Conservation (phyloP, 1,284 basidiomycete genomes). For the Malassezia arunalokei region DNA sequence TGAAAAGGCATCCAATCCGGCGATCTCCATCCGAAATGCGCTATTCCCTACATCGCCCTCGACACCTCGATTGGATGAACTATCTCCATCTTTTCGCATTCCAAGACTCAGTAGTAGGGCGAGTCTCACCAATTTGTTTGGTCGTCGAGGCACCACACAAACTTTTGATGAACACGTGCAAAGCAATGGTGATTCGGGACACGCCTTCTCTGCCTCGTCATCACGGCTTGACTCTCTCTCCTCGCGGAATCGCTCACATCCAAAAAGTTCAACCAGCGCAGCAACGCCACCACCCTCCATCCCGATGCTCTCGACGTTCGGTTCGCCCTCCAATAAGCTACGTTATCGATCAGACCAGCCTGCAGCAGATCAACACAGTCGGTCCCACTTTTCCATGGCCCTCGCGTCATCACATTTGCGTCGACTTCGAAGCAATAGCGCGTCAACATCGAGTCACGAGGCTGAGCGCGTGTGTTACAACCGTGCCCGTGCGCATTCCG, state of each 20-base stretch:
- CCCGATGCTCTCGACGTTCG: not conserved
- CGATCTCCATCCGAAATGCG: slow-evolving; percentile 28
- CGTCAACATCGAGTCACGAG: not conserved
- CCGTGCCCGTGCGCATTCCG: slow-evolving; percentile 13
- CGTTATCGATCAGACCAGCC: not conserved
- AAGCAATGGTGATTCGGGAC: too few species aligned
- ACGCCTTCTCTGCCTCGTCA: not conserved
- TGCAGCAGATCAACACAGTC: not conserved
- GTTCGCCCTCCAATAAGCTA: not conserved
- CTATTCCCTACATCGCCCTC: slow-evolving; percentile 9
- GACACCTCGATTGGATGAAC: not conserved
- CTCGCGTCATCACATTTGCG: not conserved
- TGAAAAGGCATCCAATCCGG: slow-evolving; percentile 36
- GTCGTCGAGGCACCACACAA: not conserved
- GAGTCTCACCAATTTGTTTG: slow-evolving; percentile 4
- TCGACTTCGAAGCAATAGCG: slow-evolving; percentile 13
- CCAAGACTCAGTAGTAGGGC: slow-evolving; percentile 1
- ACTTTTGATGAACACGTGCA: not conserved
- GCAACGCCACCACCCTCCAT: not conserved
- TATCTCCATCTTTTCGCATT: not conserved
- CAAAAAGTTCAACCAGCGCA: not conserved
- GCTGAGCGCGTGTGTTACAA: not conserved
- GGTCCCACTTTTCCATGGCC: not conserved
- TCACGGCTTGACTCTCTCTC: not conserved
- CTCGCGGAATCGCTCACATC: not conserved